Evolutionary conservation across 1,139 yeast genomes (phyloP), one percentile per base, ranked within the genome.

Genomic region (Magnusiomyces magnusii): DNA sequence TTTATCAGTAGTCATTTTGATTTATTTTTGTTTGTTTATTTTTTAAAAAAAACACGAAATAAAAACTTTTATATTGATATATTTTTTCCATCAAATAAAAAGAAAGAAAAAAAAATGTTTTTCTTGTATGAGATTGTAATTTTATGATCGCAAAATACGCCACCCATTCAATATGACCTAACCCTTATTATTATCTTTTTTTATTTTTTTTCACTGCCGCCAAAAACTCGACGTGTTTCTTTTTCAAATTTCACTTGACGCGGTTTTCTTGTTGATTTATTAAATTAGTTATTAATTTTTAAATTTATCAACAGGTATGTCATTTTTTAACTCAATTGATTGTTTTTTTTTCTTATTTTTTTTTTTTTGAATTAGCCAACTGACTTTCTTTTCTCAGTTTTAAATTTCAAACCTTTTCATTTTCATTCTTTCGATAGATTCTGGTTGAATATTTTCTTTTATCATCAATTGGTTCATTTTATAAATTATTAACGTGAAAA

Each of bases 401-500:
- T 27, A 50, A 50, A 19, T 28, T 47, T 42, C 41, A 23, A 39
- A 27, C 27, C 42, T 42, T 36, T 24, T 51, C 24, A 47, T 24
- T n/a, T 2, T 39, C 23, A 21, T 34, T 23, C 17, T 42, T n/a
- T 23, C 15, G 25, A 47, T n/a, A n/a, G n/a, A n/a, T n/a, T n/a
- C n/a, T n/a, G n/a, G n/a, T n/a, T n/a, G n/a, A 28, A 7, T 7
- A 50, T 28, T 50, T 13, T 31, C 36, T 31, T 31, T 31, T 31
- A 9, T 31, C 10, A 9, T 31, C 10, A 13, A 9, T 31, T 31
- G 13, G 10, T 31, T 31, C 36, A 31, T 31, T 9, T 9, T 31
- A 31, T 13, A 31, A 9, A 10, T 10, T 44, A 44, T 44, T 44
- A 44, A 44, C 49, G 49, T 44, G 27, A 24, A 19, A 41, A 77